A percentile compares a stretch with the other conserved stretches of the same genome.
Conservation (phyloP, 176 grass and related monocot genomes). For the maize (Zea mays) region DNA sequence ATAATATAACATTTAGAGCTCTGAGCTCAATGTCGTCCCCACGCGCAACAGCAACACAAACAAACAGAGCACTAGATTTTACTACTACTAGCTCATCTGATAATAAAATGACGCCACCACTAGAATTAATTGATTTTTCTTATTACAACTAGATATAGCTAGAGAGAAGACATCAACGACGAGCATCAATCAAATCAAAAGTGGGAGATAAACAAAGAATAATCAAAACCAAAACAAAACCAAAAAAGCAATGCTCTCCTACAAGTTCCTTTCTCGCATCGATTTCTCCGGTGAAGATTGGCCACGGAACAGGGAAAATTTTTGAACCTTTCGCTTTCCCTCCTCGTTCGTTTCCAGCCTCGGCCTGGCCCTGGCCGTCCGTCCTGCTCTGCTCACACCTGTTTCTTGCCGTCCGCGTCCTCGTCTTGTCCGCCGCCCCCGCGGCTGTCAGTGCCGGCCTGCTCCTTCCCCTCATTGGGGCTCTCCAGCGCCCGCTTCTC, state of each 20-base stretch:
- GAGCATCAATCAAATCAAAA: slow-evolving; percentile 16
- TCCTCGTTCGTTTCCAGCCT: slow-evolving; percentile 5
- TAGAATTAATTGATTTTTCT: background rate
- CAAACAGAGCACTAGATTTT: background rate
- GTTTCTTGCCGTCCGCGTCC: slow-evolving; percentile 42
- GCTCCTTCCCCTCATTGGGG: slow-evolving; percentile 58
- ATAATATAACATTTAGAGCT: too few species aligned
- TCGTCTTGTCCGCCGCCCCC: slow-evolving; percentile 45
- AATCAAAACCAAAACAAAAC: background rate
- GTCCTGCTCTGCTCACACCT: background rate
- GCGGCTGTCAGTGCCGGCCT: slow-evolving; percentile 33
- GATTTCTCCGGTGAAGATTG: slow-evolving; percentile 19
- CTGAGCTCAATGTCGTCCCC: too few species aligned
- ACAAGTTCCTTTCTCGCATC: slow-evolving; percentile 18
- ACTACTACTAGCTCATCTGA: background rate
- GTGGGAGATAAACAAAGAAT: background rate
- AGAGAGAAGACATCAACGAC: slow-evolving; percentile 29
- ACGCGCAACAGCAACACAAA: too few species aligned
- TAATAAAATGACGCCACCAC: background rate
- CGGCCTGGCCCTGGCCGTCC: background rate
- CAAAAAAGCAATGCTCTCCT: background rate
- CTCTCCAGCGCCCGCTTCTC: slow-evolving; percentile 84
- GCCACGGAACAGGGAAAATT: slow-evolving; percentile 35
- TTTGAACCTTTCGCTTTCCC: slow-evolving; percentile 52
- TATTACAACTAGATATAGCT: background rate